A percentile compares a stretch with the other conserved stretches of the same genome.
These are phyloP conservation scores for Silene uniflora DNA, from an alignment of 148 eudicot genomes.

Conservation along the genomic window DNA sequence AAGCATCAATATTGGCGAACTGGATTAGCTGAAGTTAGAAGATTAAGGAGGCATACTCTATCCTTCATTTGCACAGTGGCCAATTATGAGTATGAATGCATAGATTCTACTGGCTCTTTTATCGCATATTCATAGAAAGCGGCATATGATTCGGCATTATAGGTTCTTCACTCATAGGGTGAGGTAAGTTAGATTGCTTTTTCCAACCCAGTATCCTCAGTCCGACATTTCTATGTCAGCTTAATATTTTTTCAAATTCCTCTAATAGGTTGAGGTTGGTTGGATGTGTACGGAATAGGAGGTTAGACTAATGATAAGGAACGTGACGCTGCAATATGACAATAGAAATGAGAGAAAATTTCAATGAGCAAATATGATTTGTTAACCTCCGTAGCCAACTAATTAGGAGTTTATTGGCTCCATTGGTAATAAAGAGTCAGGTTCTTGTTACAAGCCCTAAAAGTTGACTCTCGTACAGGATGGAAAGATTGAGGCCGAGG, in stretches of 20 bases:
- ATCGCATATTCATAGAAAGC: slow-evolving; percentile 38
- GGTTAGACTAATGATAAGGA: slow-evolving; percentile 3
- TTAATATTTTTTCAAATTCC: no score
- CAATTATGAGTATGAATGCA: no score
- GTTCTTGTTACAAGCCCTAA: no score
- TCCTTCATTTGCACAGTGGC: no score
- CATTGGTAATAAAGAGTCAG: slow-evolving; percentile 32
- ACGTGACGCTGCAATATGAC: not conserved
- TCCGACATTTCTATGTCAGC: not conserved
- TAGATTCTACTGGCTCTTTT: slow-evolving; percentile 97
- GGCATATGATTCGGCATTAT: not conserved
- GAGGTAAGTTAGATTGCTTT: not conserved
- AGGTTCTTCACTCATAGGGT: no score
- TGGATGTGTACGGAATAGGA: no score
- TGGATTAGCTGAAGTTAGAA: no score
- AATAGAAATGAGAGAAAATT: not conserved
- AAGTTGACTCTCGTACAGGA: no score
- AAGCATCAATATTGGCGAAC: no score
- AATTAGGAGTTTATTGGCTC: not conserved
- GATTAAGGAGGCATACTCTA: slow-evolving; percentile 90
- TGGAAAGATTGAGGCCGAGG: no score
- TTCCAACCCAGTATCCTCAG: not conserved
- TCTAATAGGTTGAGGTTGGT: no score
- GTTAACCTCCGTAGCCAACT: not conserved
- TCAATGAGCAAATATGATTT: not conserved